These are phyloP conservation scores for Wickerhamomyces canadensis DNA, from an alignment of 805 yeast genomes.

Conservation along the genomic window DNA sequence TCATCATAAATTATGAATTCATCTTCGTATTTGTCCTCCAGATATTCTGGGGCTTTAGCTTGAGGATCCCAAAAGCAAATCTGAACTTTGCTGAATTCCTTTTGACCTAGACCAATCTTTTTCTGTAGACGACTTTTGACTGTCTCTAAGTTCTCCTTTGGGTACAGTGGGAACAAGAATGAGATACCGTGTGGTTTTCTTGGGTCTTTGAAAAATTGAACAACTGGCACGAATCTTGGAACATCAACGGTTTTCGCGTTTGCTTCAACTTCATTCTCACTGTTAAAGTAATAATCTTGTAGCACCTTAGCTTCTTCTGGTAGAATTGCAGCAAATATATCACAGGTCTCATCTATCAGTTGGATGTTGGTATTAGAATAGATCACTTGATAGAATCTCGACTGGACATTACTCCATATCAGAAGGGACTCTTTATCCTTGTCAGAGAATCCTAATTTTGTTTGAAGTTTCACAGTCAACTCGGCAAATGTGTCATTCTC, in stretches of 20 bases:
- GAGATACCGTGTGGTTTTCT: conserved; percentile 76
- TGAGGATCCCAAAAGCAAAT: conserved; percentile 34
- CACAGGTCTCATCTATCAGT: conserved; percentile 30
- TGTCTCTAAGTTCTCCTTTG: conserved; percentile 57
- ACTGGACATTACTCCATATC: conserved; percentile 47
- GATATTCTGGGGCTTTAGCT: conserved; percentile 32
- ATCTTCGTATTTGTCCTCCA: conserved; percentile 32
- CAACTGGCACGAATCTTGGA: conserved; percentile 52
- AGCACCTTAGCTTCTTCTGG: conserved; percentile 34
- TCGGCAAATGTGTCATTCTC: conserved; percentile 49
- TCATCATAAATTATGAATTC: conserved; percentile 51
- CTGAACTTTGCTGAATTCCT: conserved; percentile 72
- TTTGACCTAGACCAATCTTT: conserved; percentile 69
- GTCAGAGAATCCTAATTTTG: conserved; percentile 46
- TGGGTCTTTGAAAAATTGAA: conserved; percentile 72
- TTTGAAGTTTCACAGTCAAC: conserved; percentile 49
- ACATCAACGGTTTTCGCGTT: conserved; percentile 10
- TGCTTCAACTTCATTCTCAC: conserved; percentile 16
- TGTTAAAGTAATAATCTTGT: conserved; percentile 17
- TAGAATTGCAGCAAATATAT: conserved; percentile 41
- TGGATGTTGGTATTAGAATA: conserved; percentile 33
- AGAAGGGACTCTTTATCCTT: conserved; percentile 42
- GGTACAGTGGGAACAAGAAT: conserved; percentile 65
- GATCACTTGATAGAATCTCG: conserved; percentile 31
- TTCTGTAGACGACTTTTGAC: conserved; percentile 65